Conservation (phyloP, 2,329 filamentous ascomycete species). For the Xenosphaeropsis pyriputrescens region DNA sequence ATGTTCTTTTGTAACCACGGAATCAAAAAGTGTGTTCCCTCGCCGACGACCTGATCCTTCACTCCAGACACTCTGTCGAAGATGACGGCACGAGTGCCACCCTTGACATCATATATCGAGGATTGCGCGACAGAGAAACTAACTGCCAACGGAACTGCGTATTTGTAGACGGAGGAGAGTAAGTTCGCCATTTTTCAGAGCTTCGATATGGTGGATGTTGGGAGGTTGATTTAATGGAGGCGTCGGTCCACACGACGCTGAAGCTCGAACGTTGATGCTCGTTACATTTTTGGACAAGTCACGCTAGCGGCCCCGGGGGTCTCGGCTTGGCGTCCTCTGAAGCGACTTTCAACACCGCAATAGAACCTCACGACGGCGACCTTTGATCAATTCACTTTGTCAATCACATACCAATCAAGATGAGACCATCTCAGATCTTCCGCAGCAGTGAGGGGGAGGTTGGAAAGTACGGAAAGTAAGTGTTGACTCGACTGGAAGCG, state of each 20-base stretch:
- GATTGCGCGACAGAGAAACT: constrained; percentile 55
- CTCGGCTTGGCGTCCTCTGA: constrained; percentile 7
- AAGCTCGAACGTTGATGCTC: neutral
- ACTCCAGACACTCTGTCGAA: constrained; percentile 91
- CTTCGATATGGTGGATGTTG: neutral
- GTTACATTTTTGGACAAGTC: constrained; percentile 12
- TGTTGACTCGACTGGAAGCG: constrained; percentile 2
- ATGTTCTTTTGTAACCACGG: constrained; percentile 94
- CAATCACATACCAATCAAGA: constrained; percentile 10
- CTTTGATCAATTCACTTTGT: constrained; percentile 9
- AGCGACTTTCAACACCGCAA: constrained; percentile 4
- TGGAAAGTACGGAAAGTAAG: constrained; percentile 21
- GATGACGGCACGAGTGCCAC: constrained; percentile 89
- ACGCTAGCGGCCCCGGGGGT: constrained; percentile 11
- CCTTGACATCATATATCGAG: constrained; percentile 93
- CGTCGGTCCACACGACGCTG: neutral
- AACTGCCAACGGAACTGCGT: constrained; percentile 59
- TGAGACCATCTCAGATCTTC: constrained; percentile 18
- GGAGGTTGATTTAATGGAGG: constrained; percentile 1
- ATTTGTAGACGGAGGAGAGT: constrained; percentile 47
- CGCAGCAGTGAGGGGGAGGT: constrained; percentile 15
- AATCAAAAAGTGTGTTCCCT: constrained; percentile 92
- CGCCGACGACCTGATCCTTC: constrained; percentile 81
- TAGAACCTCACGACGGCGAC: constrained; percentile 5
- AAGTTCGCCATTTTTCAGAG: constrained; percentile 27